Evolutionary conservation across 306 rosid species (phyloP), one percentile per base, ranked within the genome.

Genomic region (Cicer pinnatifidum): DNA sequence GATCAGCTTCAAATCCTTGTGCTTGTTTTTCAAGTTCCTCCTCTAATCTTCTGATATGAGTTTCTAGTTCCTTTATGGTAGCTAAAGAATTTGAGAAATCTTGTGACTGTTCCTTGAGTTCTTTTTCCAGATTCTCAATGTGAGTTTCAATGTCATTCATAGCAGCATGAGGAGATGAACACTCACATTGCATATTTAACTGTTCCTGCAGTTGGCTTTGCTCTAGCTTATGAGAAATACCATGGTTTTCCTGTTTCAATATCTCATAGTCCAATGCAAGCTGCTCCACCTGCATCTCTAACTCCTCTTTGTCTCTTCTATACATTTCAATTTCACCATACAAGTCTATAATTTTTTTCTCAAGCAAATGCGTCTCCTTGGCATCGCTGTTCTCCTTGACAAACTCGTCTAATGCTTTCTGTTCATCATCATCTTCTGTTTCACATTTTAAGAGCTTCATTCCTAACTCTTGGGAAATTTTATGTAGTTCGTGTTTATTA

Each of bases 221-320:
- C 89, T 95, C 93, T 38, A 95, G 80, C 83, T 83, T 88, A 87
- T 84, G 79, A 4, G 89, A 71, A 53, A 92, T 87, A 35, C 82
- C 88, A 76, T 92, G 99, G 84, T 95, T 95, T 87, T 92, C 97
- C 77, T 95, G 99, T 68, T 92, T 95, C 90, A 95, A 52, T 82
- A 95, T 90, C 84, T 95, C 99, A 82, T 88, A 91, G 86, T 95
- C 99, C 23, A 95, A 91, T 9, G 97, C 99, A 78, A 95, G 95
- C 78, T 95, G 99, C 85, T 92, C 99, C 86, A 95, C 82, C 75
- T 90, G 97, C 93, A 90, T 87, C 83, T 95, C 99, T 20, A 95
- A 79, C 77, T 92, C 99, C 72, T 95, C 99, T 86, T 85, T 95
- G 81, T 95, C 96, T 85, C 93, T 86, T 54, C 90, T 86, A 53